phyloP scores from a whole-genome alignment of 2,329 filamentous ascomycete species.

The Dactylonectria estremocensis region DNA sequence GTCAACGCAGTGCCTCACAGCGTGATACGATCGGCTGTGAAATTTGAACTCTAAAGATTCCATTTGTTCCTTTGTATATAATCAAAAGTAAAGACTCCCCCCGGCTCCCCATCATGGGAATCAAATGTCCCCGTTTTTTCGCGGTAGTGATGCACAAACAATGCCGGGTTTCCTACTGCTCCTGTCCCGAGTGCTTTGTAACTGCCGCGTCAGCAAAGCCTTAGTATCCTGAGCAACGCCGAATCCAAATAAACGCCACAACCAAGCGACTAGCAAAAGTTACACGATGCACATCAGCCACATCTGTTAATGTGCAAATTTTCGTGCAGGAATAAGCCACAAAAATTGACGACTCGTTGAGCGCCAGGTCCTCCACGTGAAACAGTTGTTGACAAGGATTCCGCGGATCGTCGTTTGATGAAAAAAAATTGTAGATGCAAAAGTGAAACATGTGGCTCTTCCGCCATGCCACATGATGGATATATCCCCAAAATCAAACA shows the following conservation, averaged over 20 bases:
- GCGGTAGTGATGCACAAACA: slow-evolving; percentile 12
- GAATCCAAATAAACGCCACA: slow-evolving; percentile 32
- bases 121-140: slow-evolving; percentile 12
- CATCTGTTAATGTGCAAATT: neutral
- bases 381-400: neutral
- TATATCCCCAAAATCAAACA: slow-evolving; percentile 24
- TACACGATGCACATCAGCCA: slow-evolving; percentile 13
- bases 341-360: neutral
- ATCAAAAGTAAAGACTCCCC: slow-evolving; percentile 38
- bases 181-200: slow-evolving; percentile 24
- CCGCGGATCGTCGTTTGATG: neutral
- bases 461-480: slow-evolving; percentile 13
- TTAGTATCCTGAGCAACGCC: slow-evolving; percentile 41
- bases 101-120: slow-evolving; percentile 10
- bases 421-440: slow-evolving; percentile 1
- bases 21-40: neutral
- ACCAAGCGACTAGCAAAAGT: slow-evolving; percentile 7
- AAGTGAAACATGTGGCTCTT: slow-evolving; percentile 1
- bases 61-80: slow-evolving; percentile 32
- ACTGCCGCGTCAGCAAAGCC: slow-evolving; percentile 20
- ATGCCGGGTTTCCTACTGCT: slow-evolving; percentile 17
- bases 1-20: slow-evolving; percentile 10
- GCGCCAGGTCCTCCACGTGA: neutral
- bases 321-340: neutral
- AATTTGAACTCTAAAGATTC: slow-evolving; percentile 17